Conservation (phyloP, 768 basidiomycete species). For the Lactarius indigo region DNA sequence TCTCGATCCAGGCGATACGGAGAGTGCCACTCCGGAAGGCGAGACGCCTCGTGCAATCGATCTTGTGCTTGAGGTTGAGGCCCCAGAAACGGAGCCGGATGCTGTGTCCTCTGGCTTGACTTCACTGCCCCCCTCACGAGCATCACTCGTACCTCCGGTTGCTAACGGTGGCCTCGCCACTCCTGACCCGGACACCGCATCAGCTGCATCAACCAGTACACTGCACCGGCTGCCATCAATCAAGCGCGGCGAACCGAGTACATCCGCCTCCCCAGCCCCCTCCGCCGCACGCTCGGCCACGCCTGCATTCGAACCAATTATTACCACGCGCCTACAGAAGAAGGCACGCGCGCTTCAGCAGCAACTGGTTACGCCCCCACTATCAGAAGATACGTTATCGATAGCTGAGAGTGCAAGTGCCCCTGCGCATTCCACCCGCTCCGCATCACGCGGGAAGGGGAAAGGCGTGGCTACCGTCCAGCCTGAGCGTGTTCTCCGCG, state of each 20-base stretch:
- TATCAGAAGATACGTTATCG: constrained; percentile 44
- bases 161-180: constrained; percentile 15
- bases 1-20: constrained; percentile 38
- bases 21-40: constrained; percentile 3
- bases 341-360: constrained; percentile 38
- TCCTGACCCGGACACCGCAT: constrained; percentile 13
- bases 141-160: constrained; percentile 14
- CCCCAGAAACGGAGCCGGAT: constrained; percentile 18
- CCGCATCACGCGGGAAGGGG: constrained; percentile 27
- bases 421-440: constrained; percentile 28
- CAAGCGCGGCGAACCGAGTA: constrained; percentile 13
- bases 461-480: constrained; percentile 6
- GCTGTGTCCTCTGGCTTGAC: constrained; percentile 5
- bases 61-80: constrained; percentile 18
- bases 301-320: constrained; percentile 47
- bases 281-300: constrained; percentile 29
- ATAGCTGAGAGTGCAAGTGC: constrained; percentile 30
- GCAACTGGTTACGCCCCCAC: constrained; percentile 45
- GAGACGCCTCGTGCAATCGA: constrained; percentile 11
- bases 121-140: constrained; percentile 17
- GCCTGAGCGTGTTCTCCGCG: constrained; percentile 22
- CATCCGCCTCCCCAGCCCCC: constrained; percentile 29
- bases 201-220: constrained; percentile 14
- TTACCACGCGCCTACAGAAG: constrained; percentile 53
- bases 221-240: constrained; percentile 12